Evolutionary conservation across 352 stramenopile genomes (phyloP), one percentile per base, ranked within the genome.

Genomic region (Globisporangium nagaii): DNA sequence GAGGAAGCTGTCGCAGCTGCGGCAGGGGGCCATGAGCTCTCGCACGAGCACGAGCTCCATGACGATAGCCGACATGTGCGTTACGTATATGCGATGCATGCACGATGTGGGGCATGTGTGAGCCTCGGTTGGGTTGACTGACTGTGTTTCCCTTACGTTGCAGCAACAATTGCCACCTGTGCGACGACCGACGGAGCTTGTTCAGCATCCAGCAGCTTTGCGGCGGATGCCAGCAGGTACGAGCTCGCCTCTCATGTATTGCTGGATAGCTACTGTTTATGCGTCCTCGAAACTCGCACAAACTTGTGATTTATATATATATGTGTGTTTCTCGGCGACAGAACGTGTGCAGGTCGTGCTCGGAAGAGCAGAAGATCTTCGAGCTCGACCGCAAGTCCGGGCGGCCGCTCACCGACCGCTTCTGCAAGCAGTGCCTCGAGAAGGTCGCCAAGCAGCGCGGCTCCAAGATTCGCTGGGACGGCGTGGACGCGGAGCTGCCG

Each of bases 281-380:
- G 10, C 13, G 27, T 4, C 10, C 35, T 43, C n/a, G n/a, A n/a
- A n/a, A n/a, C n/a, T n/a, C n/a, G n/a, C n/a, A n/a, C n/a, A n/a
- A n/a, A n/a, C n/a, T n/a, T n/a, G n/a, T n/a, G n/a, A 13, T 35
- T 2, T 30, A 22, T 27, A 35, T 2, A n/a, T n/a, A n/a, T 35
- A 19, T 41, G 20, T 12, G 4, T 19, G 22, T 70, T n/a, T n/a
- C n/a, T n/a, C n/a, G n/a, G 13, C 9, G 5, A 35, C 65, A 82
- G 53, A 76, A 66, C 13, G 73, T 80, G 8, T 83, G 73, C 56
- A 73, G 64, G 39, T 67, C 65, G 28, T 83, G 73, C 47, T 83
- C 68, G 32, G 55, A 70, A 20, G 74, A 74, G 47, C 56, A 67
- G 31, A 74, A 67, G 45, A 62, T 83, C 34, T 80, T 76, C 42